Evolutionary conservation across 2,329 filamentous ascomycete species (phyloP).

Genomic region (Drechslerella coelobrocha): DNA sequence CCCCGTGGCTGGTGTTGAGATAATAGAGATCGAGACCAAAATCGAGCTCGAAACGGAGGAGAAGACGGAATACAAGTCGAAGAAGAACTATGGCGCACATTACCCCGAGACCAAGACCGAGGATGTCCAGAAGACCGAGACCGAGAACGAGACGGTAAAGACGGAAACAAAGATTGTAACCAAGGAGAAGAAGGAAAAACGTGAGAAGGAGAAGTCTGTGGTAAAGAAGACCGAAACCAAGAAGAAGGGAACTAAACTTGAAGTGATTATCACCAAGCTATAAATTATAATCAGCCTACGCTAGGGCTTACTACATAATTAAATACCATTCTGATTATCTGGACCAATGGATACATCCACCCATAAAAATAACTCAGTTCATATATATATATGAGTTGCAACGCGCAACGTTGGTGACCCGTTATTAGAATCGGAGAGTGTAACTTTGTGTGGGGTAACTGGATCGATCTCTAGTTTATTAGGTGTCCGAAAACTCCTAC

Average conservation of each 20-base stretch:
- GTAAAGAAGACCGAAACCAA: conserved; percentile 35
- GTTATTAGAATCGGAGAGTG: no score
- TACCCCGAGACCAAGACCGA: conserved; percentile 1
- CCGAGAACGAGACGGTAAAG: conserved; percentile 31
- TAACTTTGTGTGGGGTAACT: no score
- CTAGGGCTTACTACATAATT: no score
- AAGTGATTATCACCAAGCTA: conserved; percentile 18
- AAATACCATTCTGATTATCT: no score
- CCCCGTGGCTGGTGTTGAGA: background rate
- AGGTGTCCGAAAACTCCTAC: no score
- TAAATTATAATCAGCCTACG: no score
- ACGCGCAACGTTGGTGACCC: no score
- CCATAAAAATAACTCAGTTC: no score
- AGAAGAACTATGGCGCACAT: background rate
- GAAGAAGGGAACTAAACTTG: conserved; percentile 22
- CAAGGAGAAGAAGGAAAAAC: conserved; percentile 41
- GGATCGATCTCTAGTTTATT: no score
- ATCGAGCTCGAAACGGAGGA: conserved; percentile 5
- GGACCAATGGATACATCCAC: no score
- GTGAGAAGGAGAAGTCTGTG: conserved; percentile 17
- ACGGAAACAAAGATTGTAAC: conserved; percentile 30
- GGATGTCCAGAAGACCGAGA: conserved; percentile 16
- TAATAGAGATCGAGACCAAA: background rate
- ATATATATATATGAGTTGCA: no score
- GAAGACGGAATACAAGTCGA: conserved; percentile 5